Evolutionary conservation across 2,329 filamentous ascomycete species (phyloP).

Genomic region (Aspergillus japonicus): DNA sequence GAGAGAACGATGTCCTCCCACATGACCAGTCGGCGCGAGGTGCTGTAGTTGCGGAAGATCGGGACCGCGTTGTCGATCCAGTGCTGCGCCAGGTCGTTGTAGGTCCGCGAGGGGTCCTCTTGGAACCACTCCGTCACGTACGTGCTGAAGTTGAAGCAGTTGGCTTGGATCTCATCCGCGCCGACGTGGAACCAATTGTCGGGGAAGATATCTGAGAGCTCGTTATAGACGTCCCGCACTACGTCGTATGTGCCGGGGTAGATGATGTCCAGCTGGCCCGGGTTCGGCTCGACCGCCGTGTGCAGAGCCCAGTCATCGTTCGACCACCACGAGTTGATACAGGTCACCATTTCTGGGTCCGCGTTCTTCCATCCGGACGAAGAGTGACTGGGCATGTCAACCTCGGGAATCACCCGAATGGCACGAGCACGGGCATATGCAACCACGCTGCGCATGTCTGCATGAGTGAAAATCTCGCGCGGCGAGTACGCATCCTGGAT

Average conservation of each 20-base stretch:
- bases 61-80: constrained; percentile 55
- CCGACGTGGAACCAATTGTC: constrained; percentile 58
- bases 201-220: constrained; percentile 51
- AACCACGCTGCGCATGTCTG: constrained; percentile 47
- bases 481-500: constrained; percentile 55
- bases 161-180: constrained; percentile 55
- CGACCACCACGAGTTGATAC: constrained; percentile 59
- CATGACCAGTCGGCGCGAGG: constrained; percentile 55
- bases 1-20: constrained; percentile 56
- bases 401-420: constrained; percentile 60
- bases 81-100: constrained; percentile 54
- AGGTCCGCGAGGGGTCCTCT: constrained; percentile 50
- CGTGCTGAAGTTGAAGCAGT: constrained; percentile 59
- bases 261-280: constrained; percentile 57
- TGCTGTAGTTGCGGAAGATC: constrained; percentile 46
- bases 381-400: constrained; percentile 62
- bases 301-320: constrained; percentile 57
- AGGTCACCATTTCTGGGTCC: constrained; percentile 57
- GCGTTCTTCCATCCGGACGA: constrained; percentile 57
- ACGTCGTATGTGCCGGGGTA: constrained; percentile 57
- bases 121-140: constrained; percentile 52
- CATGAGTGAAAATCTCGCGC: constrained; percentile 48
- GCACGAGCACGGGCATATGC: constrained; percentile 54
- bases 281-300: constrained; percentile 58
- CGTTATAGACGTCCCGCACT: constrained; percentile 54